A percentile compares a stretch with the other conserved stretches of the same genome.
Conservation (phyloP, 306 rosid genomes). For the Oxytropis ochrocephala region DNA sequence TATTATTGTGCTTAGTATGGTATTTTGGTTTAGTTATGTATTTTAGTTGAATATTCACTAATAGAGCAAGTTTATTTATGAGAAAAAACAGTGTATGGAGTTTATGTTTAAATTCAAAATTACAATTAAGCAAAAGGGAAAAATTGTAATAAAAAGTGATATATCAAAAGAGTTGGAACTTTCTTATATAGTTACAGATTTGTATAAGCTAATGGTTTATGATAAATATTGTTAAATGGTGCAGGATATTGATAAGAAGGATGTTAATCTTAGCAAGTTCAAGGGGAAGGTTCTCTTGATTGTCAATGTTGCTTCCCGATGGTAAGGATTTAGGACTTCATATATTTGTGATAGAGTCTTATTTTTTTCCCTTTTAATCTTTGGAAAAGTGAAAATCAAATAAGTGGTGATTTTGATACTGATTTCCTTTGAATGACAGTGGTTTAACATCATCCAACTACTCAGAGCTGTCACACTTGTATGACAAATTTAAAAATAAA, state of each 20-base stretch:
- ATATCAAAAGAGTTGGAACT: too few species aligned
- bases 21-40: too few species aligned
- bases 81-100: too few species aligned
- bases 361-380: background rate
- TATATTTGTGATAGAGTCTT: background rate
- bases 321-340: conserved; percentile 47
- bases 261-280: conserved; percentile 70
- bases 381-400: background rate
- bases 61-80: too few species aligned
- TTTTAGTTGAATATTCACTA: too few species aligned
- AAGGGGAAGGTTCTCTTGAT: conserved; percentile 91
- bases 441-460: conserved; percentile 86
- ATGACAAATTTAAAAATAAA: conserved; percentile 77
- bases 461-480: conserved; percentile 79
- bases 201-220: background rate
- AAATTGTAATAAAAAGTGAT: too few species aligned
- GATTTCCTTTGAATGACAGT: conserved; percentile 43
- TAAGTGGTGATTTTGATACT: background rate
- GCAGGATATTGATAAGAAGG: conserved; percentile 89
- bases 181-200: background rate
- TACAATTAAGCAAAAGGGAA: too few species aligned
- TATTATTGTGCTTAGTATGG: too few species aligned
- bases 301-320: conserved; percentile 95
- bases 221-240: conserved; percentile 8
- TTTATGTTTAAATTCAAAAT: too few species aligned